Evolutionary conservation across 2,329 filamentous ascomycete genomes (phyloP), one percentile per base, ranked within the genome.

Genomic region (Meredithiella fracta): DNA sequence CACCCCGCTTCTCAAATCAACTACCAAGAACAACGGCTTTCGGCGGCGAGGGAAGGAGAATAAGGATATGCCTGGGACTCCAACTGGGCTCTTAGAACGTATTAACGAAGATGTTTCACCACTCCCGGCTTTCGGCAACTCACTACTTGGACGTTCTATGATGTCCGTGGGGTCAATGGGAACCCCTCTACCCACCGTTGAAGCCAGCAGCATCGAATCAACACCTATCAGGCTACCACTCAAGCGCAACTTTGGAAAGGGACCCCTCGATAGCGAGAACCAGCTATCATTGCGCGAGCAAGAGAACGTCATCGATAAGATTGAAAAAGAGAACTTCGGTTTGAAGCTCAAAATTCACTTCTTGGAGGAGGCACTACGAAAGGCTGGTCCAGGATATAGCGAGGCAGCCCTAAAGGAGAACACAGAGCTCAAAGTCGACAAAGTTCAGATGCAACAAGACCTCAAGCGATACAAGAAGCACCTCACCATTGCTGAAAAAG

Each of bases 261-360:
- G 81, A 0, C 78, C 86, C 3, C 69, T 94, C 38, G 83, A 90
- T 60, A 85, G 92, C 62, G 89, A 89, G 20, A 95, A 96, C 63
- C 84, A 94, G 65, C 76, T 96, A 62, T 95, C 92, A 1, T 70
- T 98, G 58, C 83, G 89, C 59, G 92, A 98, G 66, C 92, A 98
- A 68, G 92, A 97, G 69, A 89, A 88, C 62, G 85, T 92, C 62
- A 91, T 98, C 62, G 87, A 96, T 70, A 86, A 86, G 65, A 91
- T 98, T 63, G 89, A 96, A 66, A 98, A 98, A 72, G 92, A 97
- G 65, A 98, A 98, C 65, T 98, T 97, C 66, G 88, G 88, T 23
- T 75, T 98, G 55, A 97, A 97, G 69, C 77, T 97, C 62, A 96
- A 95, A 68, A 95, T 97, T 54, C 89, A 97, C 68, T 98, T 94